Conservation (phyloP, 164 flowering plant genomes). For the Euptelea pleiosperma region DNA sequence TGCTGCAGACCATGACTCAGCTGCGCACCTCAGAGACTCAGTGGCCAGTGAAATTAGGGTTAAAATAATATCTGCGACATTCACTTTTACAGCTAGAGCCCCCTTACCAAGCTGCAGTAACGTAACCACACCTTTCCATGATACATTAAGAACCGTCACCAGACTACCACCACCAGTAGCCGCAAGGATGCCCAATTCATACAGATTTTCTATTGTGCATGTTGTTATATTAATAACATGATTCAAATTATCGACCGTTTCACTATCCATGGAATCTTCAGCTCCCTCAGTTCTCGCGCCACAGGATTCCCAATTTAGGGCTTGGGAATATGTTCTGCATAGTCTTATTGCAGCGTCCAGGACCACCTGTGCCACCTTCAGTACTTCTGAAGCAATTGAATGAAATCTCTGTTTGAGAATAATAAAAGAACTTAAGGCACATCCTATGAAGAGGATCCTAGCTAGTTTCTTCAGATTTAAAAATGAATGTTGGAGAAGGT, state of each 20-base stretch:
- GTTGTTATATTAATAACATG: slow-evolving; percentile 44
- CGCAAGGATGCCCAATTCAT: slow-evolving; percentile 70
- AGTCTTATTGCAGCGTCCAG: slow-evolving; percentile 52
- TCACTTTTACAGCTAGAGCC: slow-evolving; percentile 44
- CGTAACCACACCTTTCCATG: slow-evolving; percentile 95
- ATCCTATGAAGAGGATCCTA: background rate
- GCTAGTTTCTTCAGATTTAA: background rate
- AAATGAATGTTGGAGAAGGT: background rate
- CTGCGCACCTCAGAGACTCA: slow-evolving; percentile 58
- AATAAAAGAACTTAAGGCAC: slow-evolving; percentile 6
- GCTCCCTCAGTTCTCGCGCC: slow-evolving; percentile 22
- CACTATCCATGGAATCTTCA: slow-evolving; percentile 15
- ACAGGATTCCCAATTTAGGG: slow-evolving; percentile 37
- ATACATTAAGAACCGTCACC: slow-evolving; percentile 68
- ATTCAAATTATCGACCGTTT: slow-evolving; percentile 21
- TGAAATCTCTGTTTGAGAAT: slow-evolving; percentile 49
- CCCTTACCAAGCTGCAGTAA: slow-evolving; percentile 75
- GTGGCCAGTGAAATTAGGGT: slow-evolving; percentile 62
- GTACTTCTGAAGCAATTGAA: slow-evolving; percentile 48
- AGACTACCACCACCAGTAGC: slow-evolving; percentile 80
- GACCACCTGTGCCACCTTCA: slow-evolving; percentile 50
- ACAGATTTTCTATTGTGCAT: slow-evolving; percentile 49
- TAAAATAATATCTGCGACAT: slow-evolving; percentile 55
- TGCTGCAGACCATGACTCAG: slow-evolving; percentile 59
- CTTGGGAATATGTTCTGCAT: slow-evolving; percentile 50